Conservation (phyloP, 2,329 filamentous ascomycete species). For the Fusarium cyanostomum region DNA sequence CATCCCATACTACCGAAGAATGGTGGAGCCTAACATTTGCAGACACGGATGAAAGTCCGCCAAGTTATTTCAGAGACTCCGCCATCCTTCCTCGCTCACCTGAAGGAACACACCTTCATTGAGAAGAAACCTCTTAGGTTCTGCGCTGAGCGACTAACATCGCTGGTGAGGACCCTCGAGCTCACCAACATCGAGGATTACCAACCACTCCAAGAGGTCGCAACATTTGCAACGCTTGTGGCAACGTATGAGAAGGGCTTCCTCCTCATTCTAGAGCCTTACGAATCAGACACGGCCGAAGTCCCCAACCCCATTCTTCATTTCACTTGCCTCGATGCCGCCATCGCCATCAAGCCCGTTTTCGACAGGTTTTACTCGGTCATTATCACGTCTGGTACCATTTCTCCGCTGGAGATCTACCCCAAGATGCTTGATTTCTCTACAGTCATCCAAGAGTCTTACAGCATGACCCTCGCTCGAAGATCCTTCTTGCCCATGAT, state of each 20-base stretch:
- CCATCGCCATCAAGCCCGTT: conserved; percentile 97
- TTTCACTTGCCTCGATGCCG: conserved; percentile 95
- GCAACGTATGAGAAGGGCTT: conserved; percentile 98
- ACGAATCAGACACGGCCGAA: conserved; percentile 92
- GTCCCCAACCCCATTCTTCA: conserved; percentile 97
- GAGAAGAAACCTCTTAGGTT: conserved; percentile 95
- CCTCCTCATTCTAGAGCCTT: conserved; percentile 94
- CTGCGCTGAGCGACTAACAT: conserved; percentile 93
- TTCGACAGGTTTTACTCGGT: conserved; percentile 98
- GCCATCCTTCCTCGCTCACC: conserved; percentile 88
- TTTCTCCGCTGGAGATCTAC: conserved; percentile 98
- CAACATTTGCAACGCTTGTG: conserved; percentile 94
- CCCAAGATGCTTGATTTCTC: conserved; percentile 97
- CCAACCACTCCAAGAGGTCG: conserved; percentile 95
- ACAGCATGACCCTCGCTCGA: conserved; percentile 93
- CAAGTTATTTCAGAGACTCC: conserved; percentile 98
- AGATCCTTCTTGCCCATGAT: conserved; percentile 98
- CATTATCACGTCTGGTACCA: conserved; percentile 97
- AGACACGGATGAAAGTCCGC: conserved; percentile 97
- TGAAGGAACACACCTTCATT: conserved; percentile 97
- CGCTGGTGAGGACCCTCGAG: conserved; percentile 92
- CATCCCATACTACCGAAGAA: neutral
- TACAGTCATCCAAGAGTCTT: conserved; percentile 95
- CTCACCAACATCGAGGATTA: conserved; percentile 98
- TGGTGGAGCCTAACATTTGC: conserved; percentile 5